These are phyloP conservation scores for Penicillium pulvis DNA, from an alignment of 495 filamentous ascomycete species.

Conservation along the genomic window DNA sequence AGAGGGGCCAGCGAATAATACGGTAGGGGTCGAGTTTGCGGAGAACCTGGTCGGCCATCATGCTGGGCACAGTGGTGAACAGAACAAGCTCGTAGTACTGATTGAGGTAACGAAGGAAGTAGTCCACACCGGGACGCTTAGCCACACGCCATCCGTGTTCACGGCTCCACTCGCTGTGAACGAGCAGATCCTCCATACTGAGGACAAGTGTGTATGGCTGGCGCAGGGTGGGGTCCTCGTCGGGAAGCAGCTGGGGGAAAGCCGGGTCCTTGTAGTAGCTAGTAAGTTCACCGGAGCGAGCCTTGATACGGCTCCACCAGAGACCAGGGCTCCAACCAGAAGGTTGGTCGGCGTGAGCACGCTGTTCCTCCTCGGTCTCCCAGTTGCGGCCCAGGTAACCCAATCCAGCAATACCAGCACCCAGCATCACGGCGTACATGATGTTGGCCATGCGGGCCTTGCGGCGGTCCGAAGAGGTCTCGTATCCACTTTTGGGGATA, in stretches of 20 bases:
- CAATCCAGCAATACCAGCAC: constrained; percentile 52
- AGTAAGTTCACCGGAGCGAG: constrained; percentile 69
- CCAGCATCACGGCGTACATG: constrained; percentile 58
- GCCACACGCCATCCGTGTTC: constrained; percentile 95
- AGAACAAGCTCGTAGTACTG: constrained; percentile 98
- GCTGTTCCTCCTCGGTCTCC: constrained; percentile 71
- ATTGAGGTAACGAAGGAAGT: constrained; percentile 93
- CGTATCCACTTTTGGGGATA: constrained; percentile 80
- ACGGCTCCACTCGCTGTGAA: constrained; percentile 91
- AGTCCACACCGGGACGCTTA: constrained; percentile 93
- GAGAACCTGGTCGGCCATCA: constrained; percentile 81
- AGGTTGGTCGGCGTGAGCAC: constrained; percentile 65
- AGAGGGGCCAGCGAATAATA: constrained; percentile 93
- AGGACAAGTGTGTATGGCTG: constrained; percentile 93
- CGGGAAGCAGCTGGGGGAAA: constrained; percentile 90
- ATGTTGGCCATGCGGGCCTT: constrained; percentile 70
- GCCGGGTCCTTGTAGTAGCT: constrained; percentile 95
- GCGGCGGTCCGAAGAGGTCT: constrained; percentile 84
- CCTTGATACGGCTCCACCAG: constrained; percentile 77
- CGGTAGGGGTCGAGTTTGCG: constrained; percentile 95
- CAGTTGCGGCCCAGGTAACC: constrained; percentile 84
- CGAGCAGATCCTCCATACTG: constrained; percentile 88
- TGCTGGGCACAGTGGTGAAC: constrained; percentile 83
- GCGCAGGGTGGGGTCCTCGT: constrained; percentile 76
- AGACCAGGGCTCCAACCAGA: constrained; percentile 71